Conservation (phyloP, 164 flowering plant species). For the Buxus sempervirens region DNA sequence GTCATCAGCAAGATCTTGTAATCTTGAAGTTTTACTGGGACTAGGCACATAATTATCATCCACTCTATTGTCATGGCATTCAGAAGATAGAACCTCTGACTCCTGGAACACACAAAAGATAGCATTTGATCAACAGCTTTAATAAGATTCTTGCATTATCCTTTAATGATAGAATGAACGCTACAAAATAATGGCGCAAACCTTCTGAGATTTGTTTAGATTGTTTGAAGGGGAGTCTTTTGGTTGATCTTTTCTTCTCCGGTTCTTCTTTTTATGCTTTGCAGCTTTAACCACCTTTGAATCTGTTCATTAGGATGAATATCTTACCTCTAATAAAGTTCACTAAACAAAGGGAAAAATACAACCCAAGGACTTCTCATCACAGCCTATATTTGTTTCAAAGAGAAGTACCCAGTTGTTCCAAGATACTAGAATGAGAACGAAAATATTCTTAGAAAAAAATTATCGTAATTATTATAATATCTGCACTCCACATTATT, state of each 20-base stretch:
- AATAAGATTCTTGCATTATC: neutral
- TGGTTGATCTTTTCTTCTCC: conserved; percentile 66
- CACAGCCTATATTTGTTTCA: neutral
- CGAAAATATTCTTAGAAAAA: too few species aligned
- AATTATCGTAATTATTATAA: too few species aligned
- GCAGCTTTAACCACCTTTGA: conserved; percentile 44
- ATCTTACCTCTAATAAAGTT: too few species aligned
- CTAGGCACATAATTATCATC: conserved; percentile 20
- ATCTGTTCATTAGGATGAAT: too few species aligned
- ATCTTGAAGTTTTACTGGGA: conserved; percentile 29
- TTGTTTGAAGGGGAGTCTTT: conserved; percentile 39
- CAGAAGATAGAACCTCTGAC: conserved; percentile 23
- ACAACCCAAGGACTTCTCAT: neutral
- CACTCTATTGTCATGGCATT: conserved; percentile 19
- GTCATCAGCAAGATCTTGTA: conserved; percentile 30
- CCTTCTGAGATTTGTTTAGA: too few species aligned
- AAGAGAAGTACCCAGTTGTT: neutral
- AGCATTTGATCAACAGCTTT: neutral
- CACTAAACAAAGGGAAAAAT: neutral
- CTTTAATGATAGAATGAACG: too few species aligned
- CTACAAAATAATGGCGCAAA: too few species aligned
- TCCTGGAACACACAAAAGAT: conserved; percentile 32
- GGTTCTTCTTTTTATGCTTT: conserved; percentile 77
- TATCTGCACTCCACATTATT: too few species aligned
- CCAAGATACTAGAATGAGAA: too few species aligned